Percentiles rank a stretch among this genome's conserved stretches.
Evolutionary conservation across 176 grass and related monocot genomes (phyloP).

Genomic region (Ensete glaucum): DNA sequence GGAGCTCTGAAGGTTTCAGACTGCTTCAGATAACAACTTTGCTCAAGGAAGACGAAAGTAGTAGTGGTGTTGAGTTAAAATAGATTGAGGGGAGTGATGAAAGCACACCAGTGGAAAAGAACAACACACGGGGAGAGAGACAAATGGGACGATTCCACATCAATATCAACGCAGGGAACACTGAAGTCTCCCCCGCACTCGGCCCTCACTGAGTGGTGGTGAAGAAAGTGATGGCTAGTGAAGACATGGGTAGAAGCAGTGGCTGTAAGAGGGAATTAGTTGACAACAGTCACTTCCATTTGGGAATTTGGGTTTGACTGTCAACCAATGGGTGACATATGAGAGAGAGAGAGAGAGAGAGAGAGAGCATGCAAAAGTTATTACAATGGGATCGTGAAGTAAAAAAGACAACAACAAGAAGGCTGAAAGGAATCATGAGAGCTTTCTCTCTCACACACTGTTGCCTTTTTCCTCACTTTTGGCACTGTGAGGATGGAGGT

Average conservation of each 20-base stretch:
- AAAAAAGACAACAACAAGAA: no score
- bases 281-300: slow-evolving; percentile 43
- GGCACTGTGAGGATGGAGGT: neutral
- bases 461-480: neutral
- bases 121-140: slow-evolving; percentile 27
- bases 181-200: slow-evolving; percentile 15
- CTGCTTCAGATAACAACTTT: neutral
- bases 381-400: no score
- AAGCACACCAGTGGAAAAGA: slow-evolving; percentile 21
- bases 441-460: neutral
- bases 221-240: neutral
- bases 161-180: slow-evolving; percentile 18
- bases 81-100: neutral
- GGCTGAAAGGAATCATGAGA: no score
- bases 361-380: no score
- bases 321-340: neutral
- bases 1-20: neutral
- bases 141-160: slow-evolving; percentile 23
- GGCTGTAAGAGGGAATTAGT: neutral
- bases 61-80: slow-evolving; percentile 14
- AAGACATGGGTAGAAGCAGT: neutral
- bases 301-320: slow-evolving; percentile 35
- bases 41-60: slow-evolving; percentile 9
- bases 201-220: neutral
- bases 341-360: neutral